Evolutionary conservation across 352 stramenopile genomes (phyloP).

Genomic region (Phytophthora pluvialis): DNA sequence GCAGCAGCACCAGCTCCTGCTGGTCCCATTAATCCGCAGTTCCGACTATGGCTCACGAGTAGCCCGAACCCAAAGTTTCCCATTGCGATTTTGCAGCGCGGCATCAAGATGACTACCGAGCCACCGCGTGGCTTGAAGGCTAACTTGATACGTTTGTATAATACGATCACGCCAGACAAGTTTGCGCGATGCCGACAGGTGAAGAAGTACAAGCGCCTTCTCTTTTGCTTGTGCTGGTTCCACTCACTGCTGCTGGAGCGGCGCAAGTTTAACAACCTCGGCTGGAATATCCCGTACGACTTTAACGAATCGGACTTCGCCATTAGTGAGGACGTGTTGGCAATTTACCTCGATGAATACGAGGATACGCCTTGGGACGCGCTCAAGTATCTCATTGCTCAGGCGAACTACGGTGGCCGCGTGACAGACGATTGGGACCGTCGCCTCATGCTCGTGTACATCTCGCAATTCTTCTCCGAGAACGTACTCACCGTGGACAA

Average conservation of each 20-base stretch:
- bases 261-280: constrained; percentile 96
- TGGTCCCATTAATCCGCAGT: constrained; percentile 81
- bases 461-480: constrained; percentile 95
- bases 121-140: constrained; percentile 92
- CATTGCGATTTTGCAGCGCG: constrained; percentile 94
- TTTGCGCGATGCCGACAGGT: constrained; percentile 86
- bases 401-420: constrained; percentile 96
- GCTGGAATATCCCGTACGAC: constrained; percentile 98
- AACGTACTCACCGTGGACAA: constrained; percentile 88
- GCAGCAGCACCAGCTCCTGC: constrained; percentile 41
- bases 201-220: constrained; percentile 92
- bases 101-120: constrained; percentile 98
- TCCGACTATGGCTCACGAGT: constrained; percentile 94
- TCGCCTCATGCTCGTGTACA: constrained; percentile 96
- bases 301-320: constrained; percentile 98
- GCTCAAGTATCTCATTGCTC: constrained; percentile 95
- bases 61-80: constrained; percentile 95
- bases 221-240: constrained; percentile 97
- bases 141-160: constrained; percentile 95
- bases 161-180: constrained; percentile 89
- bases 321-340: constrained; percentile 96
- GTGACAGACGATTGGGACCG: constrained; percentile 97
- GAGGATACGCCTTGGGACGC: constrained; percentile 93
- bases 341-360: constrained; percentile 95
- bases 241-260: constrained; percentile 95